These are phyloP conservation scores for Penicillium hesseltinei DNA, from an alignment of 2,329 filamentous ascomycete genomes.

Conservation along the genomic window DNA sequence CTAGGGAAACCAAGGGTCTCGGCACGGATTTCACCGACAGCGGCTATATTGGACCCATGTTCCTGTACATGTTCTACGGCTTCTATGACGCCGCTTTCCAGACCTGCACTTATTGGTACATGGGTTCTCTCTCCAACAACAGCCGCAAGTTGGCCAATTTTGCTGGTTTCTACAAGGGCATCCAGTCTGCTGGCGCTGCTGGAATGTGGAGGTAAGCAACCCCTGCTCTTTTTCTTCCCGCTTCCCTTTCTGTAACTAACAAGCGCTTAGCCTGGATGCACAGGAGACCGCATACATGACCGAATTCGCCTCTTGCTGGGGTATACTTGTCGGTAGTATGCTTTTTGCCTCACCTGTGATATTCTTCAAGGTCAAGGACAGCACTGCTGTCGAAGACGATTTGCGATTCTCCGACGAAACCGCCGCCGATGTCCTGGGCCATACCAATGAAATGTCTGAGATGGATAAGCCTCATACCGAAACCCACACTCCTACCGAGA, in stretches of 20 bases:
- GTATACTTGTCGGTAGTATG: slow-evolving; percentile 68
- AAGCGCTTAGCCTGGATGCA: slow-evolving; percentile 62
- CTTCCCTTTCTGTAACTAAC: slow-evolving; percentile 7
- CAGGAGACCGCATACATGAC: slow-evolving; percentile 63
- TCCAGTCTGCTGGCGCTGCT: slow-evolving; percentile 82
- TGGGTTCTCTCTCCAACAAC: slow-evolving; percentile 91
- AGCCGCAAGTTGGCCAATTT: slow-evolving; percentile 88
- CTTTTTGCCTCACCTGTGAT: slow-evolving; percentile 77
- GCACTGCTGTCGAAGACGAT: slow-evolving; percentile 77
- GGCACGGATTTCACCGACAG: slow-evolving; percentile 63
- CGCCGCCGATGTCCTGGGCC: slow-evolving; percentile 60
- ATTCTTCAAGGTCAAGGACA: slow-evolving; percentile 74
- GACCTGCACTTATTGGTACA: slow-evolving; percentile 90
- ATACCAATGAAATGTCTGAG: slow-evolving; percentile 18
- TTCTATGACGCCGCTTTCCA: slow-evolving; percentile 90
- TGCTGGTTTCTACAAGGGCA: slow-evolving; percentile 84
- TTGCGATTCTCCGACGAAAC: slow-evolving; percentile 83
- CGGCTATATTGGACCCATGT: slow-evolving; percentile 75
- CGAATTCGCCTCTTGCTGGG: slow-evolving; percentile 76
- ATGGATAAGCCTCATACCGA: slow-evolving; percentile 20
- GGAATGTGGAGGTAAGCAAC: slow-evolving; percentile 47
- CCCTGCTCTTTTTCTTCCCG: neutral
- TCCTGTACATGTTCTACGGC: slow-evolving; percentile 87
- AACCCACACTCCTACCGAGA: slow-evolving; percentile 1
- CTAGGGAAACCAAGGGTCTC: slow-evolving; percentile 42